Evolutionary conservation across 495 filamentous ascomycete genomes (phyloP), one percentile per base, ranked within the genome.

Genomic region (Bombardia bombarda): DNA sequence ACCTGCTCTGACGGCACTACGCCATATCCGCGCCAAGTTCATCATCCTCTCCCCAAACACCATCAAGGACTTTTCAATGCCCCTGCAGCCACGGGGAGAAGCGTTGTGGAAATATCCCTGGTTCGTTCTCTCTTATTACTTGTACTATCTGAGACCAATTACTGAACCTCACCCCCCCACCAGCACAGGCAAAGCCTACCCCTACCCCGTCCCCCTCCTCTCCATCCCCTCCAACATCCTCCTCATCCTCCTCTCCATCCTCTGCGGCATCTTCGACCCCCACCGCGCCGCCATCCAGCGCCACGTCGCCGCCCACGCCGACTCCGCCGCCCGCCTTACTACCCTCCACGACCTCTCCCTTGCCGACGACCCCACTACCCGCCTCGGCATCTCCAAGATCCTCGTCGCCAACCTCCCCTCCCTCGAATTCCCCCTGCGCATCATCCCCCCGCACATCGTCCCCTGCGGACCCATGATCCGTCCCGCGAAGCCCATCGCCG

Each of bases 391-490:
- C 12, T 30, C 9, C 7, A 42, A 49, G 25, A 47, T 55, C 38
- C 56, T 58, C 1, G 57, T 63, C 4, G 56, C 55, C 34, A 57
- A 51, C 30, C 45, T 43, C 0, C 42, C 50, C 1, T 52, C 62
- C 38, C 30, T 63, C 12, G 60, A 63, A 13, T 56, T 57, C 23
- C 62, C 58, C 1, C 43, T 66, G 7, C 24, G 55, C 1, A 45
- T 69, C 6, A 40, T 57, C 1, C 72, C 72, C 0, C 32, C 49
- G 0, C 69, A 74, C 34, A 64, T 77, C 28, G 43, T 72, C 7
- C 56, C 65, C 18, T 75, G 72, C 38, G 75, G 75, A 0, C 73
- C 73, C 0, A 77, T 79, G 30, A 48, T 75, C 3, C 62, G 72
- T 0, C 56, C 63, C 1, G 51, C 56, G 8, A 42, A 50, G 4